A percentile compares a stretch with the other conserved stretches of the same genome.
Conservation (phyloP, 1,139 yeast genomes). For the Yamadazyma kanchanaburiensis region DNA sequence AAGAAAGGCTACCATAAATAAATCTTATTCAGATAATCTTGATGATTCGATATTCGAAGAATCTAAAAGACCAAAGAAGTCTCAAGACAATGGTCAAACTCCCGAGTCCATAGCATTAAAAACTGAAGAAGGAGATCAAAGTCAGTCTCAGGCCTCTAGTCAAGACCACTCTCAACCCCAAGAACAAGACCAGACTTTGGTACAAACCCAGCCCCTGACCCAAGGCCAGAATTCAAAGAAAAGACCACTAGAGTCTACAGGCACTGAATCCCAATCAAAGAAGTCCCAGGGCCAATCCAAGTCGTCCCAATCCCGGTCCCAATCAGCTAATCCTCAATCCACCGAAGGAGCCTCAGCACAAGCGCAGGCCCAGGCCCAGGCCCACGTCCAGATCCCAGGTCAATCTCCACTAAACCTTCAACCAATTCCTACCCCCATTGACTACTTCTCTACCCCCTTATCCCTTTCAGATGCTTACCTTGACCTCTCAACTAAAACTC, state of each 20-base stretch:
- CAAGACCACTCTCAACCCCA: too few species aligned
- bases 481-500: conserved; percentile 26
- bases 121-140: neutral
- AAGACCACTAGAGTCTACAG: neutral
- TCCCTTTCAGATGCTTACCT: conserved; percentile 34
- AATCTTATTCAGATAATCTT: conserved; percentile 37
- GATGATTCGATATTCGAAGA: conserved; percentile 13
- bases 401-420: conserved; percentile 39
- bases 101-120: neutral
- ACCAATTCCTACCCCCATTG: conserved; percentile 25
- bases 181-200: too few species aligned
- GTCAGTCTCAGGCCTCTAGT: neutral
- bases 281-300: too few species aligned
- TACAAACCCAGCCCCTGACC: neutral
- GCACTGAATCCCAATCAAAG: too few species aligned
- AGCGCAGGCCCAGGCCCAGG: neutral
- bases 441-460: conserved; percentile 36
- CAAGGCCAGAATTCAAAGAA: neutral
- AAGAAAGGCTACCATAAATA: conserved; percentile 44
- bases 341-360: neutral
- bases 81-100: too few species aligned
- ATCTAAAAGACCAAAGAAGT: neutral
- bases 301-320: too few species aligned
- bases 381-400: conserved; percentile 1
- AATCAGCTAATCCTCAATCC: neutral